Evolutionary conservation across 495 filamentous ascomycete species (phyloP), one percentile per base, ranked within the genome.

Genomic region (Penicillium maclennaniae): DNA sequence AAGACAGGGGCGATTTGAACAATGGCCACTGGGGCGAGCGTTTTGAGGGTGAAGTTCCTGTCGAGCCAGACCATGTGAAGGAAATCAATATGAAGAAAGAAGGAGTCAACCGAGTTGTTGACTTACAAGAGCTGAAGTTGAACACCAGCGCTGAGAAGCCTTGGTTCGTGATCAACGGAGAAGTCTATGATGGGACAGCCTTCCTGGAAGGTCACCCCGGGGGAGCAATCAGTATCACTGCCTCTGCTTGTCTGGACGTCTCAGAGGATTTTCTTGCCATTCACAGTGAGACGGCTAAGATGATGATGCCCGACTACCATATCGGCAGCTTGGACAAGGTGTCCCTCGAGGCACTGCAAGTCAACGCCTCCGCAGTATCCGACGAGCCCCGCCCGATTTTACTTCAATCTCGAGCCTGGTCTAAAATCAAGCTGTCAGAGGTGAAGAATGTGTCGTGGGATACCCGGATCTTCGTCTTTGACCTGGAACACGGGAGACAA

Each of bases 211-310:
- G 79, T 9, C 92, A 97, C 71, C 92, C 92, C 2, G 92, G 92
- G 42, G 92, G 92, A 47, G 91, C 89, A 5, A 82, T 87, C 51
- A 95, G 89, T 66, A 97, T 97, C 64, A 82, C 85, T 50, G 84
- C 86, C 41, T 89, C 86, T 2, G 92, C 91, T 17, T 91, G 88
- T 3, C 74, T 88, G 53, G 91, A 97, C 73, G 83, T 79, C n/a
- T 88, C 87, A 0, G 92, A 97, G 58, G 92, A 97, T 59, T 97
- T 97, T 65, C 81, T 96, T 70, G 89, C 87, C 20, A 97, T 97
- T 55, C 92, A 95, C 65, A 88, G 83, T 66, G 92, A 96, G 72
- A 96, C 88, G 17, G 92, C 92, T 37, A 97, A 95, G 71, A 78
- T 73, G 25, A 95, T 97, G 92, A 92, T 97, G 84, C 80, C 81